Evolutionary conservation across 441 rosid species (phyloP).

Genomic region (Corymbia calophylla): DNA sequence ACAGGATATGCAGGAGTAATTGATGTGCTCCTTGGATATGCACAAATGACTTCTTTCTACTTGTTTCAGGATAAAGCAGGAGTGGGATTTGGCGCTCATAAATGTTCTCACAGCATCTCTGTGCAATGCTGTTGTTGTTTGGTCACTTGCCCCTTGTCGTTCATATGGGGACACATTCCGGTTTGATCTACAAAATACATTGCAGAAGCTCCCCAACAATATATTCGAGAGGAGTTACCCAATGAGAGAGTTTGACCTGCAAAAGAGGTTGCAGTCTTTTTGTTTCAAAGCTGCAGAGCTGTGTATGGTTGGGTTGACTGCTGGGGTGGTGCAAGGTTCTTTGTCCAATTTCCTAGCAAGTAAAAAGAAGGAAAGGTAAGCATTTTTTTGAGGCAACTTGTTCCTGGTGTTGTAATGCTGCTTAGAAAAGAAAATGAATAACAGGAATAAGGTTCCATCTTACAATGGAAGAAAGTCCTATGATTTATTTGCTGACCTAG

Average conservation of each 20-base stretch:
- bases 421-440: background rate
- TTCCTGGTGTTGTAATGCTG: background rate
- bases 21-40: slow-evolving; percentile 1
- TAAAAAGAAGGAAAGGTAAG: slow-evolving; percentile 75
- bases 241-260: slow-evolving; percentile 80
- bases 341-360: slow-evolving; percentile 60
- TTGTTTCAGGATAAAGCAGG: slow-evolving; percentile 68
- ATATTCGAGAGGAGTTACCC: slow-evolving; percentile 89
- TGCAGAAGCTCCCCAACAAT: slow-evolving; percentile 96
- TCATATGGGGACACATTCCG: slow-evolving; percentile 90
- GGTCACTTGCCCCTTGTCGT: slow-evolving; percentile 94
- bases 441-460: background rate
- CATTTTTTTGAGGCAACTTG: background rate
- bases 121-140: slow-evolving; percentile 84
- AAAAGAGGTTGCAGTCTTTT: slow-evolving; percentile 80
- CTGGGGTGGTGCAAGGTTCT: slow-evolving; percentile 86
- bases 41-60: slow-evolving; percentile 6
- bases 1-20: background rate
- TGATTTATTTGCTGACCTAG: background rate
- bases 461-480: background rate
- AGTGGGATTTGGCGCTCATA: slow-evolving; percentile 94
- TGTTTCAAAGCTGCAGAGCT: slow-evolving; percentile 87
- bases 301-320: slow-evolving; percentile 63
- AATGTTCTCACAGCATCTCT: slow-evolving; percentile 82
- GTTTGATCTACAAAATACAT: slow-evolving; percentile 87